Base-by-base conservation (phyloP, 495 filamentous ascomycete species). In the Niebla homalea region DNA sequence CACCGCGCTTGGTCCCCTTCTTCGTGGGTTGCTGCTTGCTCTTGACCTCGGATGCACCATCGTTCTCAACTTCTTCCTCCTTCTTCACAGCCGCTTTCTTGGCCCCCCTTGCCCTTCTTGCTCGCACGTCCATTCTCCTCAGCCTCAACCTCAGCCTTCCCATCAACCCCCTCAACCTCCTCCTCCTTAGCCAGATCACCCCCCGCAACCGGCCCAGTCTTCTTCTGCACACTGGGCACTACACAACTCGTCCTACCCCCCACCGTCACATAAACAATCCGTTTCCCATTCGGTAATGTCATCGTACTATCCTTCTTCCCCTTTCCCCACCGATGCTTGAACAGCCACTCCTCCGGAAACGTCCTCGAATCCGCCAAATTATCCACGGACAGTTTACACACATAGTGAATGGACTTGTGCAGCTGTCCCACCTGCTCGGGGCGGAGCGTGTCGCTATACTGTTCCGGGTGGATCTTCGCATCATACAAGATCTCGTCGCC, bases 401-500 rank as follows among this genome's bases (percentile, higher is more conserved):
- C 81, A 49, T 85, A 78, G 48, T 81, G 70, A 36, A 96, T 78
- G 0, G 83, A 73, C n/a, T 75, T 67, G 64, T 90, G 79, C 8
- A 98, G 71, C 22, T 69, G 69, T 54, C 75, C 76, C 50, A 92
- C 75, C 61, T 95, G 84, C 5, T 68, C 75, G 41, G 84, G 75
- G 50, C 59, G 70, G 56, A 98, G 79, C 8, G 85, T 87, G 57
- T 96, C 81, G 64, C 83, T 85, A 66, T 89, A 90, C 55, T 92
- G 84, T 62, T 95, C 90, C 0, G 92, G 92, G 52, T 98, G 92
- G 15, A 96, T 75, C 48, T 75, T 81, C 5, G 89, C 81, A 56
- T 95, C 78, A 58, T 85, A 96, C 23, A 98, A 62, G 25, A 95
- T 81, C 56, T 98, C 92, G 59, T 98, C 92, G 0, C 79, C 88